Base-by-base conservation (phyloP, 2,329 filamentous ascomycete species). In the Colletotrichum filicis region DNA sequence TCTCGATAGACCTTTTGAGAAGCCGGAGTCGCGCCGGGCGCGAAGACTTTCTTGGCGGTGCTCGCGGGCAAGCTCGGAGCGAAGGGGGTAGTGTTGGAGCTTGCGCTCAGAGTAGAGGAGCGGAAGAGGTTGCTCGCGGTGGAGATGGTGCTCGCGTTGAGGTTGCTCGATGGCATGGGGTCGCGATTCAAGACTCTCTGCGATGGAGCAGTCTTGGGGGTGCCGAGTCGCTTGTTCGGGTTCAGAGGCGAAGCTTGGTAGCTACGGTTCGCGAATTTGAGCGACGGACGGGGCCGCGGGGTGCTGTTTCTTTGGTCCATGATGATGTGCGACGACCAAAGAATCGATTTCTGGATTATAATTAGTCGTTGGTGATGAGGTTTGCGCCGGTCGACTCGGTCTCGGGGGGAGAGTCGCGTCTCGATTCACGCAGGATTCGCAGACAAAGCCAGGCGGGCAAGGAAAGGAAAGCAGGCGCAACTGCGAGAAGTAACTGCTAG, bases 1-100 rank as follows among this genome's bases (percentile, higher is more conserved):
- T 85, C 85, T 58, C 87, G 85, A 62, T 83, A 83, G 74, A 85
- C 74, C 77, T 84, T 78, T 78, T 80, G 82, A 55, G 83, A 80
- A 66, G 83, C 85, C 24, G 86, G 85, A 2, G 86, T 88, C 52
- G 81, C 80, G 63, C 82, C 79, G 64, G 85, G 77, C 75, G 86
- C 83, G 75, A 89, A 88, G 59, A 85, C 83, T 78, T 85, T 86
- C 73, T 85, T 88, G 76, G 84, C 78, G 3, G 85, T 84, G 78
- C 82, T 86, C 46, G 82, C 77, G 3, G 86, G 83, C 46, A 87
- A 76, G 72, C 80, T 85, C 4, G 87, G 85, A 6, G 87, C 85
- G 78, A 88, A 89, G 66, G 82, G 74, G 24, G 76, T 73, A 30
- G 77, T 65, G 14, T 79, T 76, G 19, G 79, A 76, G 70, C 77